These are phyloP conservation scores for Athelia psychrophila DNA, from an alignment of 1,284 basidiomycete genomes.

Conservation along the genomic window DNA sequence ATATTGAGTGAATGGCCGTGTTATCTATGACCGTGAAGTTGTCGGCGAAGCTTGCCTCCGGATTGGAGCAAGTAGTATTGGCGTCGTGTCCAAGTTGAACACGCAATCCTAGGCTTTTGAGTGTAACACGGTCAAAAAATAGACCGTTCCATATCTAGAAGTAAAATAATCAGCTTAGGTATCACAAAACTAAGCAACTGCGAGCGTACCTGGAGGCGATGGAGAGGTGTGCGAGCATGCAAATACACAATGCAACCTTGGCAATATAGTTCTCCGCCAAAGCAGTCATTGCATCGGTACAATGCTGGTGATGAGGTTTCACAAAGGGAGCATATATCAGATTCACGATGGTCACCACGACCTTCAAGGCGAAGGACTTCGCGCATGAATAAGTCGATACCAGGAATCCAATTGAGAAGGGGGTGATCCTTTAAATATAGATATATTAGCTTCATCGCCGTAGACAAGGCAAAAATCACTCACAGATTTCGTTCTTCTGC, in stretches of 20 bases:
- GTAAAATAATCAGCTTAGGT: too few relatives aligned
- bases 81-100: conserved; percentile 21
- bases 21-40: conserved; percentile 26
- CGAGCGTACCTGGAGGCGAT: conserved; percentile 11
- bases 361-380: too few relatives aligned
- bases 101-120: conserved; percentile 15
- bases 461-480: too few relatives aligned
- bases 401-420: too few relatives aligned
- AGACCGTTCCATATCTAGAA: not conserved
- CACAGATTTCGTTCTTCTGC: too few relatives aligned
- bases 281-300: conserved; percentile 11
- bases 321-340: too few relatives aligned
- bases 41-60: conserved; percentile 4
- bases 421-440: too few relatives aligned
- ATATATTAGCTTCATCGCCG: too few relatives aligned
- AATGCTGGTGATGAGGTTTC: too few relatives aligned
- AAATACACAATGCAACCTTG: not conserved
- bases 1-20: conserved; percentile 27
- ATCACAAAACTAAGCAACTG: not conserved
- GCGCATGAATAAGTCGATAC: too few relatives aligned
- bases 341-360: too few relatives aligned
- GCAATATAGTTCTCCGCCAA: conserved; percentile 5
- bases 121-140: conserved; percentile 7
- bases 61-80: conserved; percentile 7
- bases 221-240: conserved; percentile 6